Conservation (phyloP, 331 rosid species). For the Acacia concinna region DNA sequence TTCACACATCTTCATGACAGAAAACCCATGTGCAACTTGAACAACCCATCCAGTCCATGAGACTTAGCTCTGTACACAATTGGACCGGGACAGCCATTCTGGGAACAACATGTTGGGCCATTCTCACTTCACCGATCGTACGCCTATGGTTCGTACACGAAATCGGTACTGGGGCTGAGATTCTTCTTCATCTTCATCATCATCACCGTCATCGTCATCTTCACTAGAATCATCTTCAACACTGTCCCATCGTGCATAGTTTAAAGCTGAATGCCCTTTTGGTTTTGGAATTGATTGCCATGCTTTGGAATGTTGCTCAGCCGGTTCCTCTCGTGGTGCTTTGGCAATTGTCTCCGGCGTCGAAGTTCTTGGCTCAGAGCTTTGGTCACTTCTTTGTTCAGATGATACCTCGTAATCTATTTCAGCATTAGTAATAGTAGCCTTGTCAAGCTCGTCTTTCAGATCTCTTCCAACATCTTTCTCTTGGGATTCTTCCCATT, state of each 20-base stretch:
- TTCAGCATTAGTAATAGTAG: constrained; percentile 28
- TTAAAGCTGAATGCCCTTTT: constrained; percentile 85
- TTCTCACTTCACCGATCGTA: constrained; percentile 75
- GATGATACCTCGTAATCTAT: constrained; percentile 35
- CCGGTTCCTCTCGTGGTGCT: constrained; percentile 34
- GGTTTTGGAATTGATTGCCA: constrained; percentile 97
- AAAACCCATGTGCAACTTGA: constrained; percentile 26
- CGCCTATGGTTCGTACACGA: constrained; percentile 77
- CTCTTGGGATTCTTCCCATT: constrained; percentile 33
- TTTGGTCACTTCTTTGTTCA: constrained; percentile 46
- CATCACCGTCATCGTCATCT: constrained; percentile 44
- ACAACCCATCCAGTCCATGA: constrained; percentile 4
- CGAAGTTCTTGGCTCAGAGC: background rate
- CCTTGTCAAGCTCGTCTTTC: constrained; percentile 38
- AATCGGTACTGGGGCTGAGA: constrained; percentile 73
- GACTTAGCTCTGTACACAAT: constrained; percentile 18
- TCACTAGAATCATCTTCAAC: constrained; percentile 95
- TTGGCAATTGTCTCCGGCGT: constrained; percentile 28
- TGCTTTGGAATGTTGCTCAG: constrained; percentile 59
- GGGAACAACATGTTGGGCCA: background rate
- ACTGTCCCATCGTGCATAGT: constrained; percentile 88
- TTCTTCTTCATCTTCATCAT: constrained; percentile 54
- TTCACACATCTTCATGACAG: constrained; percentile 17
- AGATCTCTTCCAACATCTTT: constrained; percentile 35
- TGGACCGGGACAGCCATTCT: constrained; percentile 6